Percentiles rank a stretch among this genome's conserved stretches.
These are phyloP conservation scores for Saccharomycopsis lassenensis DNA, from an alignment of 805 yeast genomes.

Conservation along the genomic window DNA sequence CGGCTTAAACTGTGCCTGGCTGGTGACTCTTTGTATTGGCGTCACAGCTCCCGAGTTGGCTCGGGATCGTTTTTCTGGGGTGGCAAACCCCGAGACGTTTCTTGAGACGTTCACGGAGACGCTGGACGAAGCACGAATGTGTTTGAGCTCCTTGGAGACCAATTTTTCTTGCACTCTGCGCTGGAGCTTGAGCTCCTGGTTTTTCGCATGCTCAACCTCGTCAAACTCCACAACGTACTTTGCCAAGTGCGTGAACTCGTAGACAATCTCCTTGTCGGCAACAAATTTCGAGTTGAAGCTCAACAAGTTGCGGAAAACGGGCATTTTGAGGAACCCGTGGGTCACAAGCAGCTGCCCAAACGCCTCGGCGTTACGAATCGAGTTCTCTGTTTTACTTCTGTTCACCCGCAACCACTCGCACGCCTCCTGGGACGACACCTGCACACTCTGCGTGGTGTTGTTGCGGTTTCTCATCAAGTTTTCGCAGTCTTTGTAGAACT, in stretches of 20 bases:
- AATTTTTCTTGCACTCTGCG: slow-evolving; percentile 12
- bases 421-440: slow-evolving; percentile 14
- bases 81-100: too few species aligned
- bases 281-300: slow-evolving; percentile 8
- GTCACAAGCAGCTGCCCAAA: slow-evolving; percentile 15
- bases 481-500: slow-evolving; percentile 5
- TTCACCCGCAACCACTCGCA: slow-evolving; percentile 14
- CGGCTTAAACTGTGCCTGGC: too few species aligned
- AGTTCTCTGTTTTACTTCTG: slow-evolving; percentile 14
- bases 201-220: slow-evolving; percentile 2
- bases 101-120: too few species aligned
- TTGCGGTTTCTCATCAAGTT: slow-evolving; percentile 1
- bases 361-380: slow-evolving; percentile 13
- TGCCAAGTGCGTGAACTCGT: slow-evolving; percentile 13
- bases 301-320: slow-evolving; percentile 14
- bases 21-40: too few species aligned
- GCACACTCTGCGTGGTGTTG: slow-evolving; percentile 1
- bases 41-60: too few species aligned
- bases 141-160: slow-evolving; percentile 6
- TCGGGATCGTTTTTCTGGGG: slow-evolving; percentile 13
- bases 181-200: slow-evolving; percentile 12
- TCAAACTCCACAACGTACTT: slow-evolving; percentile 7
- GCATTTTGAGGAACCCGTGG: slow-evolving; percentile 11
- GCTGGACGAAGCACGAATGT: too few species aligned
- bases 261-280: slow-evolving; percentile 7